Evolutionary conservation across 805 yeast genomes (phyloP).

Genomic region (Yarrowia sp.): DNA sequence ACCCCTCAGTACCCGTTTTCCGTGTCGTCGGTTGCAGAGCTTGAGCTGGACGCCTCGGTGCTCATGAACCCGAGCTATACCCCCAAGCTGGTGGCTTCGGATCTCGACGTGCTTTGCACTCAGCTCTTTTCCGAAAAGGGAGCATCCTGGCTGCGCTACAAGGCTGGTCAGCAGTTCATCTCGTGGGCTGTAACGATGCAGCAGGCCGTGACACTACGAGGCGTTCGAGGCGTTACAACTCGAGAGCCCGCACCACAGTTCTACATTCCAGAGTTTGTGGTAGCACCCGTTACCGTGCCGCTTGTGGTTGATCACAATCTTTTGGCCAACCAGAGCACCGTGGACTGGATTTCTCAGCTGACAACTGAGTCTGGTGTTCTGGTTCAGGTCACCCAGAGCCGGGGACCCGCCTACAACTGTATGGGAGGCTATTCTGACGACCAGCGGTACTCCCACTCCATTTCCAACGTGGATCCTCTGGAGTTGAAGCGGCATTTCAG

Average conservation of each 20-base stretch:
- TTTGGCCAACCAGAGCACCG: constrained; percentile 22
- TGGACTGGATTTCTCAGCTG: constrained; percentile 15
- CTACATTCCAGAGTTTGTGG: constrained; percentile 10
- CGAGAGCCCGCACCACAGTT: neutral
- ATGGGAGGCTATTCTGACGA: neutral
- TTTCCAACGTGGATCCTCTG: constrained; percentile 31
- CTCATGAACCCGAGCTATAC: constrained; percentile 32
- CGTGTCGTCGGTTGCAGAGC: neutral
- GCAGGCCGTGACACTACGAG: constrained; percentile 1
- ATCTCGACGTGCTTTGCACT: constrained; percentile 28
- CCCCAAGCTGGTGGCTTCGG: constrained; percentile 29
- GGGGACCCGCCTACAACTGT: constrained; percentile 4
- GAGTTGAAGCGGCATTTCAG: constrained; percentile 3
- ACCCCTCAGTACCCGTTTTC: constrained; percentile 7
- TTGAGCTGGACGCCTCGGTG: constrained; percentile 33
- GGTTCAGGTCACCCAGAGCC: neutral
- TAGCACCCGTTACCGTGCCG: neutral
- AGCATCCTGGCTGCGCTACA: constrained; percentile 32
- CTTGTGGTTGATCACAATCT: neutral
- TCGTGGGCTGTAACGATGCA: constrained; percentile 29
- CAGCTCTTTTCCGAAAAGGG: constrained; percentile 34
- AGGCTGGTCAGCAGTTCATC: constrained; percentile 31
- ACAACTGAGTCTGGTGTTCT: constrained; percentile 13
- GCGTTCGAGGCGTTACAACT: neutral
- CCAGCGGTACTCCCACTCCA: constrained; percentile 26